These are phyloP conservation scores for Cystoderma amianthinum DNA, from an alignment of 768 basidiomycete species.

Conservation along the genomic window DNA sequence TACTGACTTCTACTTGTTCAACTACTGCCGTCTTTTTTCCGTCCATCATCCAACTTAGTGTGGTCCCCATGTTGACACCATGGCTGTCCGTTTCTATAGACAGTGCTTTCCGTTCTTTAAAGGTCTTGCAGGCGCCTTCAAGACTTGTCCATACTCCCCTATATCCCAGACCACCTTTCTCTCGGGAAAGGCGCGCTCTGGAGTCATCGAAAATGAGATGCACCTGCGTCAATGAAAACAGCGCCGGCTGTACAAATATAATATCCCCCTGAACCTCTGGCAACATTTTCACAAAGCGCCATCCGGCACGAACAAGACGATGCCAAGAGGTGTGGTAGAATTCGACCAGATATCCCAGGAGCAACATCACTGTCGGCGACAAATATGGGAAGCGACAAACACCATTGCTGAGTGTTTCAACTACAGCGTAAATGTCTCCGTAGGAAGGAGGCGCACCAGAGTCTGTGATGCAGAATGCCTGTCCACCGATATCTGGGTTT, in stretches of 20 bases:
- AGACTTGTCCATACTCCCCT: constrained; percentile 49
- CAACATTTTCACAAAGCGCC: constrained; percentile 27
- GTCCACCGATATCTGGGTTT: constrained; percentile 66
- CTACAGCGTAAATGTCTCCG: constrained; percentile 52
- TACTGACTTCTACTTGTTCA: no score
- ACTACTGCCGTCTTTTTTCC: no score
- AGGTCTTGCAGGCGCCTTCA: constrained; percentile 50
- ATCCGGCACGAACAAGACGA: constrained; percentile 22
- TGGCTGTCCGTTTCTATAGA: no score
- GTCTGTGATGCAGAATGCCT: constrained; percentile 62
- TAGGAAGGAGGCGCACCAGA: constrained; percentile 56
- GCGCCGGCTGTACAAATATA: constrained; percentile 50
- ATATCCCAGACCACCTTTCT: constrained; percentile 61
- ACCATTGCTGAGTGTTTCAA: constrained; percentile 51
- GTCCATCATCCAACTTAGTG: no score
- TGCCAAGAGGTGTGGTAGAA: constrained; percentile 41
- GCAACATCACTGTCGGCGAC: constrained; percentile 59
- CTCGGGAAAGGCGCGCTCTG: constrained; percentile 47
- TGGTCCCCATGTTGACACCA: no score
- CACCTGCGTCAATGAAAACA: constrained; percentile 44
- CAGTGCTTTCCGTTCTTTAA: constrained; percentile 40
- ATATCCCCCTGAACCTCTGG: constrained; percentile 42
- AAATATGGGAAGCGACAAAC: constrained; percentile 47
- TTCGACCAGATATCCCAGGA: constrained; percentile 56
- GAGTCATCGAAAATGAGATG: constrained; percentile 63